Conservation (phyloP, 108 stramenopile species). For the Stephanodiscus triporus region DNA sequence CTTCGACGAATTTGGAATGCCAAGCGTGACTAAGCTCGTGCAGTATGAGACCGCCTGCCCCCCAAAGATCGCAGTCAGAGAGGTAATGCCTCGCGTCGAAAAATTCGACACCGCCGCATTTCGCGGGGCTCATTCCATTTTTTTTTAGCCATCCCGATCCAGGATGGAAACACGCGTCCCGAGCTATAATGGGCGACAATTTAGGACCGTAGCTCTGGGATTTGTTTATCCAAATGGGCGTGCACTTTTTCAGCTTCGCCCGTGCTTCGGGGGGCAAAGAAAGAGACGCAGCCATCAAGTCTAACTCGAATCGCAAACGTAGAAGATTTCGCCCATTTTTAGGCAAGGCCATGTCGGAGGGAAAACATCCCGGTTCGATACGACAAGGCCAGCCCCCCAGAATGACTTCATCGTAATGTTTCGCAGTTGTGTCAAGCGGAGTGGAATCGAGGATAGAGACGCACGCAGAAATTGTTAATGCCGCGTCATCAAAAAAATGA, state of each 20-base stretch:
- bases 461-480: conserved; percentile 34
- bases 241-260: conserved; percentile 48
- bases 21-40: conserved; percentile 91
- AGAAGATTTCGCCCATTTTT: conserved; percentile 6
- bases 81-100: conserved; percentile 61
- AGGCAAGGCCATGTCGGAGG: conserved; percentile 28
- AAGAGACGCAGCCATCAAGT: conserved; percentile 51
- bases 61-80: conserved; percentile 75
- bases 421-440: conserved; percentile 61
- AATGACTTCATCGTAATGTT: conserved; percentile 58
- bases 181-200: conserved; percentile 55
- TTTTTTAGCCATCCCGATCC: conserved; percentile 57
- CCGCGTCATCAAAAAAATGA: not conserved
- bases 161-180: conserved; percentile 78
- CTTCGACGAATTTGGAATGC: conserved; percentile 62
- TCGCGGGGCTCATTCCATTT: conserved; percentile 61
- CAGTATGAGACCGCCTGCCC: conserved; percentile 75
- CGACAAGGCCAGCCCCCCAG: conserved; percentile 67
- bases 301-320: conserved; percentile 47
- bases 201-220: conserved; percentile 69
- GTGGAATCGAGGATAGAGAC: conserved; percentile 50
- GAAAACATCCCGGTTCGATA: conserved; percentile 49
- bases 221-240: conserved; percentile 75
- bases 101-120: conserved; percentile 77
- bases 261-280: conserved; percentile 60